Conservation (phyloP, 805 yeast species). For the Nakazawaea anatomiae region DNA sequence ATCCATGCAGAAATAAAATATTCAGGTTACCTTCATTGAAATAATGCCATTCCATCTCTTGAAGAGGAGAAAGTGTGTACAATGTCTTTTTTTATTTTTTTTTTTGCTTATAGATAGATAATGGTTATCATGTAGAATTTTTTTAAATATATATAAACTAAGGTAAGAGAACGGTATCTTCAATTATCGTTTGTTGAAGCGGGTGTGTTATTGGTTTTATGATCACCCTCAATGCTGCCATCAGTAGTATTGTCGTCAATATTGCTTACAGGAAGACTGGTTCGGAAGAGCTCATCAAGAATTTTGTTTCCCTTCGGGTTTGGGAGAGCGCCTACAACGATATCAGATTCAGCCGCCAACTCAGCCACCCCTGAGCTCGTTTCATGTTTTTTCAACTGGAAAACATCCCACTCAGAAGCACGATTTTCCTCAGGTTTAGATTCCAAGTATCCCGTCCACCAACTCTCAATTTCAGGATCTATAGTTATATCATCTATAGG, state of each 20-base stretch:
- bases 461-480: slow-evolving; percentile 3
- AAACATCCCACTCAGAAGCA: neutral
- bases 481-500: neutral
- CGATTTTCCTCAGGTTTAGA: neutral
- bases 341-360: too few species aligned
- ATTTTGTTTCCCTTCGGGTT: neutral
- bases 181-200: too few species aligned
- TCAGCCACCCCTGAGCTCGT: neutral
- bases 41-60: slow-evolving; percentile 2
- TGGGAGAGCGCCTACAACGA: too few species aligned
- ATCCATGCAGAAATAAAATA: slow-evolving; percentile 3
- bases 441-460: neutral
- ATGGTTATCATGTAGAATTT: too few species aligned
- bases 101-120: too few species aligned
- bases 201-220: too few species aligned
- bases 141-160: too few species aligned
- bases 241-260: too few species aligned
- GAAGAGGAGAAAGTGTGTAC: neutral
- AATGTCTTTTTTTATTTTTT: too few species aligned
- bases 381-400: neutral
- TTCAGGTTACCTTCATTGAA: slow-evolving; percentile 8
- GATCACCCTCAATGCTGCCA: too few species aligned
- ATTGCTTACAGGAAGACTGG: neutral
- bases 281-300: neutral
- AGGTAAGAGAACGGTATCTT: too few species aligned